Evolutionary conservation across 768 basidiomycete species (phyloP).

Genomic region (Suillus cothurnatus): DNA sequence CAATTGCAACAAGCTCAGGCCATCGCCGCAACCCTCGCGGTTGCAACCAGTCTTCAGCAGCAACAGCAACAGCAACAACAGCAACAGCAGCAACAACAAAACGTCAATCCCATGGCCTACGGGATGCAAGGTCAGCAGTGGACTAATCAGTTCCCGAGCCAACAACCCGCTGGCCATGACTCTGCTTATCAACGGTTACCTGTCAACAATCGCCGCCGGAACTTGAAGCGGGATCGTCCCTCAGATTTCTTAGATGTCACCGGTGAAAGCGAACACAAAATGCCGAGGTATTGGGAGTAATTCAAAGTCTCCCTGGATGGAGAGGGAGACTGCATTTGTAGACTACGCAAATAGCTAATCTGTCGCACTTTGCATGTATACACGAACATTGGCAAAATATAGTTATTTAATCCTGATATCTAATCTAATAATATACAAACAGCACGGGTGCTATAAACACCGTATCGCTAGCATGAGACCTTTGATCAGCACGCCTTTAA

Average conservation of each 20-base stretch:
- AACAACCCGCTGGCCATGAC: slow-evolving; percentile 70
- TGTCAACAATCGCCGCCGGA: slow-evolving; percentile 76
- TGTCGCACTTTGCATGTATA: slow-evolving; percentile 17
- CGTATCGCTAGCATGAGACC: not conserved
- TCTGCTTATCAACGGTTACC: slow-evolving; percentile 88
- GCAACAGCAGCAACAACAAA: slow-evolving; percentile 38
- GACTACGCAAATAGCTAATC: not conserved
- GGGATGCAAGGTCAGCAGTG: slow-evolving; percentile 49
- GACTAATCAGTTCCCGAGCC: slow-evolving; percentile 57
- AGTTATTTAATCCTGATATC: slow-evolving; percentile 4
- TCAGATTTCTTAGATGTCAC: slow-evolving; percentile 83
- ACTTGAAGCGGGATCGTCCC: slow-evolving; percentile 79
- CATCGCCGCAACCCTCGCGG: slow-evolving; percentile 64
- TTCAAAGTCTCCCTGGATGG: not conserved
- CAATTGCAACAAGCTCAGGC: slow-evolving; percentile 81
- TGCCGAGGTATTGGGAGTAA: slow-evolving; percentile 79
- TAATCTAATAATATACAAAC: slow-evolving; percentile 15
- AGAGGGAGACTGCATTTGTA: not conserved
- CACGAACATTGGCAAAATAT: slow-evolving; percentile 16
- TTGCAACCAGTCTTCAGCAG: slow-evolving; percentile 56
- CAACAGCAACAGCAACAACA: slow-evolving; percentile 44
- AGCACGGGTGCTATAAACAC: not conserved
- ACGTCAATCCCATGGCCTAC: slow-evolving; percentile 38
- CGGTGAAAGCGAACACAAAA: slow-evolving; percentile 62
- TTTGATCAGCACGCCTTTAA: not conserved